Conservation (phyloP, 768 basidiomycete species). For the Phlegmacium glaucopus region DNA sequence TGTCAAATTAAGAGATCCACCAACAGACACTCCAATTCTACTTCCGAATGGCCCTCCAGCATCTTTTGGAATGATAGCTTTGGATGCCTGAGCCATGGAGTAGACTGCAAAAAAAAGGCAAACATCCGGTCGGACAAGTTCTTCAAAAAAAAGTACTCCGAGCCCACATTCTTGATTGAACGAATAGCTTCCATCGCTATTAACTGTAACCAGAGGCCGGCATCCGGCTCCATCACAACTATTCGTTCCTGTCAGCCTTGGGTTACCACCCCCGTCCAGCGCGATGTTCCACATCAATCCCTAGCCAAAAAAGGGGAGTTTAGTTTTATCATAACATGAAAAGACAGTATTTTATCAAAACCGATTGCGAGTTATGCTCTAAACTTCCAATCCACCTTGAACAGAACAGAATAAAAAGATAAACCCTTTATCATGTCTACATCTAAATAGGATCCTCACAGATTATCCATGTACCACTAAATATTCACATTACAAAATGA, state of each 20-base stretch:
- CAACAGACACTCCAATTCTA: slow-evolving; percentile 57
- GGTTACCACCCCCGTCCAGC: slow-evolving; percentile 58
- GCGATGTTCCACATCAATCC: slow-evolving; percentile 79
- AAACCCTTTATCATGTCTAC: not conserved
- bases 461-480: slow-evolving; percentile 68
- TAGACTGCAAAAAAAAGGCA: slow-evolving; percentile 44
- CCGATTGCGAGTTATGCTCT: slow-evolving; percentile 33
- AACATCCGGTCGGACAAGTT: not conserved
- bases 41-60: slow-evolving; percentile 60
- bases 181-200: slow-evolving; percentile 57
- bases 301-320: slow-evolving; percentile 24
- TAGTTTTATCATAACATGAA: slow-evolving; percentile 14
- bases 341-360: slow-evolving; percentile 34
- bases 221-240: slow-evolving; percentile 65
- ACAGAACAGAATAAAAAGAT: not conserved
- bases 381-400: slow-evolving; percentile 30
- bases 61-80: slow-evolving; percentile 67
- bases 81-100: slow-evolving; percentile 68
- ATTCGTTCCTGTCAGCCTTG: slow-evolving; percentile 58
- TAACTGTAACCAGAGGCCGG: slow-evolving; percentile 63
- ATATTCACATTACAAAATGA: not conserved
- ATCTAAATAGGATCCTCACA: slow-evolving; percentile 26
- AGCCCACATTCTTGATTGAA: slow-evolving; percentile 75
- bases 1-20: slow-evolving; percentile 49
- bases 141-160: too few relatives aligned